phyloP scores from a whole-genome alignment of 2,329 filamentous ascomycete genomes.

The Iodosphaeria phyllophila region DNA sequence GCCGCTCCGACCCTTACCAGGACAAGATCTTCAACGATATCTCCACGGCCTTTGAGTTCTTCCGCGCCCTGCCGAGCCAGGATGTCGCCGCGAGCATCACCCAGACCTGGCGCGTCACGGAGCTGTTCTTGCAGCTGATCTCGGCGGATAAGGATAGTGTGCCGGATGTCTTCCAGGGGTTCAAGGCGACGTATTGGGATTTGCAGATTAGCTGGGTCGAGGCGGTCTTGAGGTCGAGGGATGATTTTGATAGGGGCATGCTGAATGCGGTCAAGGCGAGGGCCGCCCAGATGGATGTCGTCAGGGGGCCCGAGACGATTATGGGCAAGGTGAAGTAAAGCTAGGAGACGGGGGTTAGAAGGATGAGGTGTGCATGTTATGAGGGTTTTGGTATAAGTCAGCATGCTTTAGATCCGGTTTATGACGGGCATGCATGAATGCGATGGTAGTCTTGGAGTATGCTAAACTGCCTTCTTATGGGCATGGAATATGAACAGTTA shows the following conservation, averaged over 20 bases:
- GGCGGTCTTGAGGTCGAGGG: slow-evolving; percentile 64
- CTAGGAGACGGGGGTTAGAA: too few relatives aligned
- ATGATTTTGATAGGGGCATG: slow-evolving; percentile 89
- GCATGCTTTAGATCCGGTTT: too few relatives aligned
- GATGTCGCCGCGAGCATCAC: slow-evolving; percentile 62
- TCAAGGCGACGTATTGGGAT: slow-evolving; percentile 85
- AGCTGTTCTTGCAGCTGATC: slow-evolving; percentile 67
- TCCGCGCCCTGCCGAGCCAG: slow-evolving; percentile 49
- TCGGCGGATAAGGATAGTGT: slow-evolving; percentile 55
- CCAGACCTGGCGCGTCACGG: slow-evolving; percentile 80
- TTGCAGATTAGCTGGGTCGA: slow-evolving; percentile 92
- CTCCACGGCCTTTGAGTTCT: slow-evolving; percentile 77
- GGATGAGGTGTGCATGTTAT: too few relatives aligned
- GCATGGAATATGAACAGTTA: too few relatives aligned
- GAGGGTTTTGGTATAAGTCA: too few relatives aligned
- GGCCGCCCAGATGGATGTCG: slow-evolving; percentile 70
- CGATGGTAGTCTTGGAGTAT: too few relatives aligned
- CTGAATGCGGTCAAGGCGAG: slow-evolving; percentile 71
- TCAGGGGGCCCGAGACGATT: slow-evolving; percentile 72
- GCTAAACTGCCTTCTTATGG: too few relatives aligned
- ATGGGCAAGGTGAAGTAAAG: slow-evolving; percentile 83
- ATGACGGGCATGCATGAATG: too few relatives aligned
- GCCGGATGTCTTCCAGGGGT: slow-evolving; percentile 59
- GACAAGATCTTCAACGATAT: slow-evolving; percentile 93
- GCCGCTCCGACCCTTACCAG: slow-evolving; percentile 67